phyloP scores from a whole-genome alignment of 345 rosid species.

The Arabis hirsuta region DNA sequence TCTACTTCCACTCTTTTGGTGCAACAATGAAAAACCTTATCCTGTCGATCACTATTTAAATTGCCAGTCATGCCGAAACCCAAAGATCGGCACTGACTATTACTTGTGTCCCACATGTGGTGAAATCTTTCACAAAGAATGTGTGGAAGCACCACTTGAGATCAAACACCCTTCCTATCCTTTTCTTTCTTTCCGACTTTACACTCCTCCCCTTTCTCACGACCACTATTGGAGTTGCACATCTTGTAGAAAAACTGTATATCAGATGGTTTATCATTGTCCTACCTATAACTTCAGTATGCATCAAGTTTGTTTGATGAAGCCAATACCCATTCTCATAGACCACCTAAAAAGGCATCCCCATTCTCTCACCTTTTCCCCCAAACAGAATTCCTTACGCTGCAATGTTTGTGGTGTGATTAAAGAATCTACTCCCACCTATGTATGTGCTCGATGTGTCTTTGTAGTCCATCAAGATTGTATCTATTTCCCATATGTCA shows the following conservation, averaged over 20 bases:
- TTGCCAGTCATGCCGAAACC: neutral
- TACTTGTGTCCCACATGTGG: neutral
- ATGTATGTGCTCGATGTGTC: neutral
- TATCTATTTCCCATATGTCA: neutral
- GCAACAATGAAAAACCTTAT: neutral
- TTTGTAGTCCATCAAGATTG: conserved; percentile 19
- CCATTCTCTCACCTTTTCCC: conserved; percentile 19
- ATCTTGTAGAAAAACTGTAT: neutral
- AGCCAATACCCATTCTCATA: neutral
- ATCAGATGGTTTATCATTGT: neutral
- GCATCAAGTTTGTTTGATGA: conserved; percentile 13
- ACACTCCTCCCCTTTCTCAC: neutral
- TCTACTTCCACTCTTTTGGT: conserved; percentile 10
- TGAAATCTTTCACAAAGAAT: neutral
- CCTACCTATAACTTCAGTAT: neutral
- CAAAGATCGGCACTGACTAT: neutral
- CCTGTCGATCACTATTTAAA: neutral
- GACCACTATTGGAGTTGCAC: neutral
- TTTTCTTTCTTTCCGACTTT: conserved; percentile 4
- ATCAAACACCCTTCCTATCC: conserved; percentile 24
- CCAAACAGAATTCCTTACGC: neutral
- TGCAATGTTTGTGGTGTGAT: conserved; percentile 14
- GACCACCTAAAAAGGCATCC: conserved; percentile 8
- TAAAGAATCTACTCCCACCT: neutral
- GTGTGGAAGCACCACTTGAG: conserved; percentile 7